Conservation (phyloP, 1,284 basidiomycete genomes). For the Thecaphora thlaspeos region DNA sequence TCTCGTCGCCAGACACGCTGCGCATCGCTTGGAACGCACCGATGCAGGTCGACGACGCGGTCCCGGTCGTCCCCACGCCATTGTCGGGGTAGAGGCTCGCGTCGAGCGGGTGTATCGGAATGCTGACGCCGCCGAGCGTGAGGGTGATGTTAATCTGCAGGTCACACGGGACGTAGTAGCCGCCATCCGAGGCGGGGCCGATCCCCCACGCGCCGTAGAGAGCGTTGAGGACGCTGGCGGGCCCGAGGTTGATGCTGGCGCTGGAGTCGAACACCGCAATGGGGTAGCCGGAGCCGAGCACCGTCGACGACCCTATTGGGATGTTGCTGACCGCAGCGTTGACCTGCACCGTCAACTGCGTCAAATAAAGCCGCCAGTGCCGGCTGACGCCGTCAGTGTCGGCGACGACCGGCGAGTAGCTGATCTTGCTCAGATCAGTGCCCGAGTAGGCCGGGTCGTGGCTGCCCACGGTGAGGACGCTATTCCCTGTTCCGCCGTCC, state of each 20-base stretch:
- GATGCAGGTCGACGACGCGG: constrained; percentile 28
- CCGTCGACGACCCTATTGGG: constrained; percentile 24
- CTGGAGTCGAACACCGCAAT: constrained; percentile 42
- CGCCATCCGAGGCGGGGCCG: constrained; percentile 38
- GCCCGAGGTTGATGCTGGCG: constrained; percentile 40
- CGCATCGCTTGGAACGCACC: constrained; percentile 48
- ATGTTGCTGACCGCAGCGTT: constrained; percentile 22
- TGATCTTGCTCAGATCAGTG: constrained; percentile 16
- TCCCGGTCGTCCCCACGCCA: constrained; percentile 18
- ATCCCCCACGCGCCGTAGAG: constrained; percentile 49
- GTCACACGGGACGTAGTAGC: constrained; percentile 48
- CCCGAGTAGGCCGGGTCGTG: constrained; percentile 40
- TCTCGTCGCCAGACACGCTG: no score
- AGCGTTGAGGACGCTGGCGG: constrained; percentile 36
- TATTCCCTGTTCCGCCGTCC: constrained; percentile 45
- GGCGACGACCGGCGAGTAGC: constrained; percentile 23
- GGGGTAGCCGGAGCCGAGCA: constrained; percentile 22
- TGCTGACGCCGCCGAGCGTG: constrained; percentile 23
- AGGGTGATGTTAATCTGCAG: constrained; percentile 45
- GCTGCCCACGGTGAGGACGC: constrained; percentile 40
- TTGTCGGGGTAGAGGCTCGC: constrained; percentile 23
- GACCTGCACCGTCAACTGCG: constrained; percentile 28
- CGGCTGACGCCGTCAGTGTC: constrained; percentile 38
- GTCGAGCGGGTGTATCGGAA: constrained; percentile 51
- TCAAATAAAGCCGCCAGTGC: constrained; percentile 40